Evolutionary conservation across 73 alveolate species (phyloP).

Genomic region (Effrenium voratum): DNA sequence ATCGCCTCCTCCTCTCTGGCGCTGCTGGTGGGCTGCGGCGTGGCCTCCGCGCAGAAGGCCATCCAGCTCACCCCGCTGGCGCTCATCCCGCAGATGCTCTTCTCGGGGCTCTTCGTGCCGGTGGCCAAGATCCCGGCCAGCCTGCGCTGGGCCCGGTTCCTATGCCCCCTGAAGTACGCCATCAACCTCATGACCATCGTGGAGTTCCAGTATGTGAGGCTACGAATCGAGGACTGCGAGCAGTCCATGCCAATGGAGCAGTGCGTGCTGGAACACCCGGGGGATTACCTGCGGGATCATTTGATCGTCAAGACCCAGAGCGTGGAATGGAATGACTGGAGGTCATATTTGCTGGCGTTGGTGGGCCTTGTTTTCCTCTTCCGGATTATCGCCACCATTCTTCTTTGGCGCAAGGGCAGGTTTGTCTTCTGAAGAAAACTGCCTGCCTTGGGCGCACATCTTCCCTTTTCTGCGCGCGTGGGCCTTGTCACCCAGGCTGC

Average conservation of each 20-base stretch:
- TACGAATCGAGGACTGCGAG: constrained; percentile 20
- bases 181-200: constrained; percentile 54
- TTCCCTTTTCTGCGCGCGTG: too few relatives aligned
- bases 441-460: background rate
- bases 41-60: constrained; percentile 94
- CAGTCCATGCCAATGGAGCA: background rate
- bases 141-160: constrained; percentile 45
- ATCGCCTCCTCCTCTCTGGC: constrained; percentile 89
- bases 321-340: constrained; percentile 69
- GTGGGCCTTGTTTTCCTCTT: constrained; percentile 57
- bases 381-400: constrained; percentile 63
- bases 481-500: too few relatives aligned
- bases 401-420: constrained; percentile 75
- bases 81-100: constrained; percentile 95
- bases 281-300: constrained; percentile 63
- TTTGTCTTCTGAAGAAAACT: background rate
- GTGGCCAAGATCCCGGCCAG: constrained; percentile 74
- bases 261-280: constrained; percentile 21
- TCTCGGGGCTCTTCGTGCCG: constrained; percentile 91
- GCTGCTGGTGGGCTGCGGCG: constrained; percentile 89
- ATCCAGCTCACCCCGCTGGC: constrained; percentile 94
- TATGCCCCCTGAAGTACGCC: constrained; percentile 83
- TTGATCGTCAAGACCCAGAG: constrained; percentile 76
- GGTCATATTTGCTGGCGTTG: constrained; percentile 37
- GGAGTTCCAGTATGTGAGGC: constrained; percentile 62